Evolutionary conservation across 1,139 yeast genomes (phyloP).

Genomic region (Ogataea hybrid): DNA sequence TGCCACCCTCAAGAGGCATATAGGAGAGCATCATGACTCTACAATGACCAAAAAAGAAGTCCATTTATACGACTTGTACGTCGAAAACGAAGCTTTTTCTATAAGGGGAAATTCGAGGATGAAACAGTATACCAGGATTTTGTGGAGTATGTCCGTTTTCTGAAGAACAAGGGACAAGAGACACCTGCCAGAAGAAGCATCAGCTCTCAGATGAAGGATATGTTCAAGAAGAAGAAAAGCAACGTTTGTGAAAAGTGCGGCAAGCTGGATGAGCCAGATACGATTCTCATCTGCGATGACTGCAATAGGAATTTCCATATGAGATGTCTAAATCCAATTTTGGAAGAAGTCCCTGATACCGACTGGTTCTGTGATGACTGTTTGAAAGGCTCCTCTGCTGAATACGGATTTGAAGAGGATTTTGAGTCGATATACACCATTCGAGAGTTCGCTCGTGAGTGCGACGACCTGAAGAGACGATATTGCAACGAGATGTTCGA

Average conservation of each 20-base stretch:
- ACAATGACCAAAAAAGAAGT: slow-evolving; percentile 4
- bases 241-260: slow-evolving; percentile 51
- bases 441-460: slow-evolving; percentile 56
- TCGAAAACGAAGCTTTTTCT: slow-evolving; percentile 15
- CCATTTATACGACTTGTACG: slow-evolving; percentile 32
- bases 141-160: slow-evolving; percentile 17
- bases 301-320: slow-evolving; percentile 71
- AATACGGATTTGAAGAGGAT: slow-evolving; percentile 82
- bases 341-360: slow-evolving; percentile 48
- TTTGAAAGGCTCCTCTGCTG: slow-evolving; percentile 74
- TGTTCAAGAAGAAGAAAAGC: slow-evolving; percentile 29
- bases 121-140: slow-evolving; percentile 16
- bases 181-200: slow-evolving; percentile 30
- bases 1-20: slow-evolving; percentile 14
- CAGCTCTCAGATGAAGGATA: slow-evolving; percentile 15
- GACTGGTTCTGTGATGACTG: slow-evolving; percentile 84
- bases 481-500: slow-evolving; percentile 34
- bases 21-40: not conserved
- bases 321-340: slow-evolving; percentile 57
- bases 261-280: slow-evolving; percentile 44
- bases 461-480: slow-evolving; percentile 47
- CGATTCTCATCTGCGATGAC: slow-evolving; percentile 64
- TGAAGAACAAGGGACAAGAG: slow-evolving; percentile 13
- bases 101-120: slow-evolving; percentile 16
- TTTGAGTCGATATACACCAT: slow-evolving; percentile 51